Base-by-base conservation (phyloP, 2,329 filamentous ascomycete genomes). In the Aureobasidium sp. region DNA sequence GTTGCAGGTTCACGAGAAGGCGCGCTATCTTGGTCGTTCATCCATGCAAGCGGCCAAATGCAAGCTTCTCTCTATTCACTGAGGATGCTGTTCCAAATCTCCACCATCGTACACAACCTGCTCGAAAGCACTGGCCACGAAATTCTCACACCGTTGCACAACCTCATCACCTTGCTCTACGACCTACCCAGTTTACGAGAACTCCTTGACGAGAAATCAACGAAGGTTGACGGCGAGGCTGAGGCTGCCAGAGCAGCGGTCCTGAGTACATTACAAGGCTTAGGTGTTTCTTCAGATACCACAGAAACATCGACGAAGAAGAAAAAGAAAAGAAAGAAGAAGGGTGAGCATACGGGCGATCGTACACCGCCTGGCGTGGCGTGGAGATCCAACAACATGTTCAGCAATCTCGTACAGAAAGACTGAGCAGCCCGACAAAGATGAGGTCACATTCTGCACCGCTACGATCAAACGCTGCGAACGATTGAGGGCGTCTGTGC, bases 61-160 rank as follows among this genome's bases (percentile, higher is more conserved):
- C 75, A 79, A 55, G 76, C 77, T 6, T 69, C 70, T 1, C 68
- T 77, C 7, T 79, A 79, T 63, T 78, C 77, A 0, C 51, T 79
- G 0, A 70, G 77, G 2, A 73, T 79, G 60, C 67, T 79, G 15
- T 69, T 69, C 27, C 77, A 79, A 59, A 67, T 76, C 11, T 61
- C 74, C 12, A 48, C 60, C 1, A 17, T 64, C 5, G 42, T 51
- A 12, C 27, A 42, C 20, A 34, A 12, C 37, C 20, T 60, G 5
- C 47, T 53, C 9, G 29, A 60, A 45, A 20, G 37, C 15, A 47
- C 34, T 6, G 27, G 29, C 9, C n/a, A 49, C 2, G 37, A 48
- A 5, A 47, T 39, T 12, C 6, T 55, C 8, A 1, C 17, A 9
- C 25, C 39, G 17, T 41, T 63, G n/a, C 45, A 59, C 2, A 36